Evolutionary conservation across 75 land plant species (phyloP).

Genomic region (Selaginella moellendorffii): DNA sequence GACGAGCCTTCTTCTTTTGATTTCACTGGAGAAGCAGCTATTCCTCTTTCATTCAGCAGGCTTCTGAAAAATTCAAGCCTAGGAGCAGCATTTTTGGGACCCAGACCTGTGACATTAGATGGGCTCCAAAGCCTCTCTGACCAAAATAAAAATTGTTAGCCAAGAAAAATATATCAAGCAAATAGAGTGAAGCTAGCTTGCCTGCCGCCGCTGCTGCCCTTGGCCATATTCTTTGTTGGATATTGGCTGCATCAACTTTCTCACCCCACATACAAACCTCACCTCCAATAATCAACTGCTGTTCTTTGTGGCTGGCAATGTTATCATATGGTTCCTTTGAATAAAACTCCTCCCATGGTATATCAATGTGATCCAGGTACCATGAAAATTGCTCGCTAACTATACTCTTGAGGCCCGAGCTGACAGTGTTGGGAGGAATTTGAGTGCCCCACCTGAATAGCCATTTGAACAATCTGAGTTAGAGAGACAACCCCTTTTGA

Average conservation of each 20-base stretch:
- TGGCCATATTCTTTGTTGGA: conserved; percentile 89
- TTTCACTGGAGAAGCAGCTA: conserved; percentile 65
- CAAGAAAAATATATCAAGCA: too few species aligned
- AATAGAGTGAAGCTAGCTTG: conserved; percentile 24
- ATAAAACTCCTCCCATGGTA: conserved; percentile 69
- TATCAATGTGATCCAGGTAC: conserved; percentile 90
- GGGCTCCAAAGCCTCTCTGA: conserved; percentile 87
- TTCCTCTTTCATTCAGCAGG: conserved; percentile 54
- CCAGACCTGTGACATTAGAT: conserved; percentile 24
- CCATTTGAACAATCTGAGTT: neutral
- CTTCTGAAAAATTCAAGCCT: conserved; percentile 67
- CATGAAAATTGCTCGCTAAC: conserved; percentile 75
- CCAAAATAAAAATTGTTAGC: too few species aligned
- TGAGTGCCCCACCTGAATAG: conserved; percentile 43
- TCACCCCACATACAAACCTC: conserved; percentile 99
- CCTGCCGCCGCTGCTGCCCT: conserved; percentile 99
- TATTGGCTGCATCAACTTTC: conserved; percentile 61
- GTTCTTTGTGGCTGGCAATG: conserved; percentile 32
- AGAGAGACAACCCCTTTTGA: conserved; percentile 10
- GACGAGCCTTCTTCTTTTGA: too few species aligned
- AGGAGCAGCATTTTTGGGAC: conserved; percentile 23
- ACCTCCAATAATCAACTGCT: conserved; percentile 73
- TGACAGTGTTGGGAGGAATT: conserved; percentile 56
- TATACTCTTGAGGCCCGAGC: conserved; percentile 70
- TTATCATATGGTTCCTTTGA: conserved; percentile 57